Conservation (phyloP, 2,329 filamentous ascomycete species). For the Hirsutella minnesotensis region DNA sequence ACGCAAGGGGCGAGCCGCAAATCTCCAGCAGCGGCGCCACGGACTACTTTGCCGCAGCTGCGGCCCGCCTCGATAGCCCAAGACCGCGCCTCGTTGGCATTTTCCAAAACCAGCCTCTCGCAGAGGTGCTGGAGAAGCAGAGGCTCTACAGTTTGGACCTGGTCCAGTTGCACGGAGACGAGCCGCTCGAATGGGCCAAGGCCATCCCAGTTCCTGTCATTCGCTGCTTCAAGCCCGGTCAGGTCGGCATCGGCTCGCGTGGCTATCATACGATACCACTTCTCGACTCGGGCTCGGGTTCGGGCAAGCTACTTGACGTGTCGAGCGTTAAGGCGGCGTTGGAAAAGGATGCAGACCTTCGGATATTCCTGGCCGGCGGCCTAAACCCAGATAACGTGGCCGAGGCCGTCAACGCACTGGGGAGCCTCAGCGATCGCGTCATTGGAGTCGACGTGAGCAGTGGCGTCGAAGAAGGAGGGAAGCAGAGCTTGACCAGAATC, state of each 20-base stretch:
- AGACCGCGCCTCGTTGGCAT: slow-evolving; percentile 80
- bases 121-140: slow-evolving; percentile 70
- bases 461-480: slow-evolving; percentile 75
- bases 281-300: slow-evolving; percentile 77
- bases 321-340: slow-evolving; percentile 57
- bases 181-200: slow-evolving; percentile 83
- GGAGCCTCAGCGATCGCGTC: slow-evolving; percentile 48
- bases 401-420: slow-evolving; percentile 50
- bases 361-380: slow-evolving; percentile 75
- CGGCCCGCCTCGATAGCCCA: slow-evolving; percentile 34
- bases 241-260: slow-evolving; percentile 58
- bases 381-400: slow-evolving; percentile 69
- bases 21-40: slow-evolving; percentile 25
- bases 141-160: slow-evolving; percentile 68
- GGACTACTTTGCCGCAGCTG: slow-evolving; percentile 61
- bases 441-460: slow-evolving; percentile 87
- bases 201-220: slow-evolving; percentile 90
- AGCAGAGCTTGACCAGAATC: slow-evolving; percentile 75
- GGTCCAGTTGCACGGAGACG: slow-evolving; percentile 84
- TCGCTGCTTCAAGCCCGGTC: slow-evolving; percentile 66
- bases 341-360: slow-evolving; percentile 55
- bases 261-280: slow-evolving; percentile 78
- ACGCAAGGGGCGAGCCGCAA: slow-evolving; percentile 17
- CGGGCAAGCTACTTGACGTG: slow-evolving; percentile 67
- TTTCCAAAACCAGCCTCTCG: slow-evolving; percentile 81